Base-by-base conservation (phyloP, 257 asterid species). In the Cynanchum wilfordii region DNA sequence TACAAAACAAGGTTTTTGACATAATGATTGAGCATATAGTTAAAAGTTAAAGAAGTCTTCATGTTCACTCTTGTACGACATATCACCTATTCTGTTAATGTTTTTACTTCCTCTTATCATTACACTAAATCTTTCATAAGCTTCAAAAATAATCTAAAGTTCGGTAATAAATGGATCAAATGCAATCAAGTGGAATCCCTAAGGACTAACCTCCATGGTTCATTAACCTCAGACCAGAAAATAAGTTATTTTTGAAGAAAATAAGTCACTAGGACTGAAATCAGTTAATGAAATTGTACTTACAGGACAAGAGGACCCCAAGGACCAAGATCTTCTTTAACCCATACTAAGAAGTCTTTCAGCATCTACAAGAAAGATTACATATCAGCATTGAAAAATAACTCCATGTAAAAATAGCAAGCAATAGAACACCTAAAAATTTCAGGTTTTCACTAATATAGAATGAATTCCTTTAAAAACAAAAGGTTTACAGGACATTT, bases 241-340 rank as follows among this genome's bases (percentile, higher is more conserved):
- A 38, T 20, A 51, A 40, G 51, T 44, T 60, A 50, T 45, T 25
- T 49, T 69, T 8, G 57, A 42, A 30, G 19, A 65, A 24, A 24
- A 27, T 0, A 36, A 7, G 19, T 22, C 47, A 5, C 33, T 19
- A 44, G 25, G 25, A 15, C 1, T 12, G 36, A 70, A 42, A 20
- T 40, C 69, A 16, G 42, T 51, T 12, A n/a, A n/a, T 69, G 63
- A 73, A 77, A 78, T 20, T 75, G 59, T 63, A 87, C 98, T 89
- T 88, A 95, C 99, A 95, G 83, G 79, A 87, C 98, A 70, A 95
- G 80, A 83, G 99, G 99, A 77, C 98, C 99, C 99, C 99, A 95
- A 75, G 96, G 91, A 76, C 99, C 99, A 81, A 95, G 99, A 84
- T 95, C 98, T 62, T 86, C 83, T 73, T 95, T 89, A 75, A 95